A percentile compares a stretch with the other conserved stretches of the same genome.
Evolutionary conservation across 805 yeast species (phyloP).

Genomic region (Candida endomychidarum): DNA sequence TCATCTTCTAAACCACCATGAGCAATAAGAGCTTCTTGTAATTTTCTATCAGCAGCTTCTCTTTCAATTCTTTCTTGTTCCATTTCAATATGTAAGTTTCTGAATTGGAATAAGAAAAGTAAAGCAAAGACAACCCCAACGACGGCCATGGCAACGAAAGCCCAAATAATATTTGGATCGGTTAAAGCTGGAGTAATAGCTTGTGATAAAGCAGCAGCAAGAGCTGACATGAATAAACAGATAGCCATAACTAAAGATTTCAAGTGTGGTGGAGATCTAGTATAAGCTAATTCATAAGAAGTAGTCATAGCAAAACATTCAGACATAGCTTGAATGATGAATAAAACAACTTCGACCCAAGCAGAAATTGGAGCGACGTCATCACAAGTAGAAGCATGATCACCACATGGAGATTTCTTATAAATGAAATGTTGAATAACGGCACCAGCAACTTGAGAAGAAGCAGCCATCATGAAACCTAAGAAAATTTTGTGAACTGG

Average conservation of each 20-base stretch:
- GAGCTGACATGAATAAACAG: constrained; percentile 43
- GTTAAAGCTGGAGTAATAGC: constrained; percentile 41
- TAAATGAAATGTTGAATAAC: constrained; percentile 50
- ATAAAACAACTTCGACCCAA: constrained; percentile 16
- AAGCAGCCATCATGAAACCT: constrained; percentile 49
- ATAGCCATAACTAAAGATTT: constrained; percentile 51
- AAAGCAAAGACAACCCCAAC: constrained; percentile 33
- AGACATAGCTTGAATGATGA: constrained; percentile 39
- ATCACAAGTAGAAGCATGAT: constrained; percentile 40
- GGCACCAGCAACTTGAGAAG: constrained; percentile 51
- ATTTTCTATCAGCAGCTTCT: constrained; percentile 21
- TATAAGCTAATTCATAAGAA: constrained; percentile 55
- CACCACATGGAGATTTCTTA: constrained; percentile 52
- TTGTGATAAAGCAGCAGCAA: constrained; percentile 48
- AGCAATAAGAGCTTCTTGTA: constrained; percentile 2
- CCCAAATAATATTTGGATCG: constrained; percentile 43
- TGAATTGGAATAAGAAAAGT: constrained; percentile 30
- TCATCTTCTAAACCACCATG: constrained; percentile 23
- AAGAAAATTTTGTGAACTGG: constrained; percentile 46
- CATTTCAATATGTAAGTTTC: constrained; percentile 42
- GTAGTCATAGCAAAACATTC: constrained; percentile 54
- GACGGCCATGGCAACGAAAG: constrained; percentile 40
- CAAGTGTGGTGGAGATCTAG: constrained; percentile 50
- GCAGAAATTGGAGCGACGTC: constrained; percentile 16
- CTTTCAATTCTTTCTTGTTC: constrained; percentile 32